Evolutionary conservation across 225 moss, liverwort and hornwort species (phyloP).

Genomic region (Physcomitrium patens): DNA sequence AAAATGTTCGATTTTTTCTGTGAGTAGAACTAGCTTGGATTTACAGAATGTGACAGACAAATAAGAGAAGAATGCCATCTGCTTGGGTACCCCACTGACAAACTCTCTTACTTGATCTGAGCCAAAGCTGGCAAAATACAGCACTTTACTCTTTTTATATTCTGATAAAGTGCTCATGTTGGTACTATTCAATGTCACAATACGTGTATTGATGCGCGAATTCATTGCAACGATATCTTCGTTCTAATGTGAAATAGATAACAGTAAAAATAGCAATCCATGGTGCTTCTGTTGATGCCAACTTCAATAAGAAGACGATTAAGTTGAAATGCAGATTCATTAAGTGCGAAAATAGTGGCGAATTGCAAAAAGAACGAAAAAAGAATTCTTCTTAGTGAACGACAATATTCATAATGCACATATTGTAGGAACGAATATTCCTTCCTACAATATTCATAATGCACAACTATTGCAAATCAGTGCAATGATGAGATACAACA

Average conservation of each 20-base stretch:
- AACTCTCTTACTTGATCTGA: conserved; percentile 75
- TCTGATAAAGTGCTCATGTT: conserved; percentile 62
- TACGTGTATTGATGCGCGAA: conserved; percentile 3
- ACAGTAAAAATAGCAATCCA: conserved; percentile 16
- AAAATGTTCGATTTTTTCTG: conserved; percentile 21
- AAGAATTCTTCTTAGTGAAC: no score
- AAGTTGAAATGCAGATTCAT: conserved; percentile 4
- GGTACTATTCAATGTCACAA: not conserved
- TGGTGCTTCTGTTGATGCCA: not conserved
- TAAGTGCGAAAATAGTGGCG: not conserved
- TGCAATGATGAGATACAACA: not conserved
- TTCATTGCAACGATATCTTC: not conserved
- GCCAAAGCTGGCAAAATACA: conserved; percentile 66
- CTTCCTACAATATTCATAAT: no score
- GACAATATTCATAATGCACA: no score
- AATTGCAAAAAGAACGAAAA: conserved; percentile 1
- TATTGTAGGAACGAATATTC: no score
- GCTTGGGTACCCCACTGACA: conserved; percentile 70
- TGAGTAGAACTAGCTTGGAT: conserved; percentile 19
- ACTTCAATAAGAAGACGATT: not conserved
- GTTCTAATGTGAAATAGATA: not conserved
- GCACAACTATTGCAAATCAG: not conserved
- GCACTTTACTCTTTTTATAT: conserved; percentile 66
- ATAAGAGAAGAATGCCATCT: conserved; percentile 64
- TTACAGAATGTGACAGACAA: conserved; percentile 15